Evolutionary conservation across 345 rosid species (phyloP), one percentile per base, ranked within the genome.

Genomic region (Cardamine resedifolia): DNA sequence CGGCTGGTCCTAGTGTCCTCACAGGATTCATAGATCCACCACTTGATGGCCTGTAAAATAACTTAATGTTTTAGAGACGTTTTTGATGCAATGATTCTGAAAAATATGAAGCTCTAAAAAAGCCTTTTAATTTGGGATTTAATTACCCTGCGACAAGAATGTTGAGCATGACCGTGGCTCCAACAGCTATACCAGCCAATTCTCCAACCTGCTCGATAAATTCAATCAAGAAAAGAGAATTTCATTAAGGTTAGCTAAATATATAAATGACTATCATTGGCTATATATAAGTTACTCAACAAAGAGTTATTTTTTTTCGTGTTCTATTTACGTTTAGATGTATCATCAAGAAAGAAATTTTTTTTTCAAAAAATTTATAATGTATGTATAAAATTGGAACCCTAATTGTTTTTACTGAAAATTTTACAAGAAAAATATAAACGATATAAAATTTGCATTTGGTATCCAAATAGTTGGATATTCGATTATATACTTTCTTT

Each of bases 161-260:
- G 81, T 95, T 95, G 28, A 95, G 96, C 93, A 91, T 78, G 58
- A 95, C 99, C 0, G 99, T 84, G 24, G 99, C 99, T 73, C 99
- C 99, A 70, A 95, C 99, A 6, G 97, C 99, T 55, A 95, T 91
- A 10, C 99, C 99, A 0, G 99, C 99, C 71, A 95, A 51, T 81
- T 95, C 99, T 74, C 99, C 99, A 20, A 94, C 99, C 99, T 94
- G 77, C 30, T 10, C 71, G 51, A 28, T 52, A 70, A 9, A 56
- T 15, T 26, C 39, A 61, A 52, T 43, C 39, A 57, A 34, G 58
- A 56, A 57, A 66, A 27, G 19, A 66, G 5, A 50, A 7, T 8
- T 19, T 4, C 43, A 44, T 62, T 39, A 62, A 3, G 33, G 56
- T 4, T 65, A 38, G 57, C 28, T 59, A 58, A 45, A 15, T 59